Conservation (phyloP, 2,329 filamentous ascomycete species). For the Aspergillus pseudotamarii region DNA sequence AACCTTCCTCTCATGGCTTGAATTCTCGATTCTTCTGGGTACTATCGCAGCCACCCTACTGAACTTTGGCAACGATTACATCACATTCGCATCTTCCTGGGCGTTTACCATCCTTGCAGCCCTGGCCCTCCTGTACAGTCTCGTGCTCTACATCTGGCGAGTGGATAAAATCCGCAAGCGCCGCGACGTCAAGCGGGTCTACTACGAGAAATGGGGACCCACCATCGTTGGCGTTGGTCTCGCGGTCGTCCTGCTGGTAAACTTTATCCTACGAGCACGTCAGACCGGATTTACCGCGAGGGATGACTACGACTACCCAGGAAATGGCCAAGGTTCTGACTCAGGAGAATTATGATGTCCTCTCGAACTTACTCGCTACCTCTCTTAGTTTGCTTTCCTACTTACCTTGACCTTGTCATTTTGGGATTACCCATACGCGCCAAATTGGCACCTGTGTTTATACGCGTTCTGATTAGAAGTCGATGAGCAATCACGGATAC, state of each 20-base stretch:
- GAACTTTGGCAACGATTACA: constrained; percentile 69
- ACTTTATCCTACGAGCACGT: constrained; percentile 77
- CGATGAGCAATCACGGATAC: constrained; percentile 1
- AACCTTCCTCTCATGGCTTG: constrained; percentile 95
- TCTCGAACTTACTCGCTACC: not conserved
- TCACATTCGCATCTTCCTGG: constrained; percentile 70
- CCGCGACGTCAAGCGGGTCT: constrained; percentile 72
- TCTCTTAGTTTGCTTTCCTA: not conserved
- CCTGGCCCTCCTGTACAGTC: constrained; percentile 76
- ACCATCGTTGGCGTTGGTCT: constrained; percentile 73
- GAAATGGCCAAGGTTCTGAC: constrained; percentile 2
- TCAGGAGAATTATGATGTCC: constrained; percentile 17
- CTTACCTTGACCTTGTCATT: not conserved
- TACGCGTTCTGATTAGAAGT: not conserved
- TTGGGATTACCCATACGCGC: not conserved
- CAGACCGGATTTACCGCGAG: constrained; percentile 43
- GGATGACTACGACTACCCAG: constrained; percentile 11
- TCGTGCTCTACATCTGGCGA: constrained; percentile 84
- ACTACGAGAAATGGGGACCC: constrained; percentile 88
- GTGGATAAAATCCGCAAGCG: constrained; percentile 82
- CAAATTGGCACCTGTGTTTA: not conserved
- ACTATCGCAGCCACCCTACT: constrained; percentile 82
- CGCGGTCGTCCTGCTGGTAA: constrained; percentile 72
- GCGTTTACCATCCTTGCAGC: constrained; percentile 83
- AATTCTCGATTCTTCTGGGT: constrained; percentile 93